These are phyloP conservation scores for Fusarium domesticum DNA, from an alignment of 2,329 filamentous ascomycete genomes.

Conservation along the genomic window DNA sequence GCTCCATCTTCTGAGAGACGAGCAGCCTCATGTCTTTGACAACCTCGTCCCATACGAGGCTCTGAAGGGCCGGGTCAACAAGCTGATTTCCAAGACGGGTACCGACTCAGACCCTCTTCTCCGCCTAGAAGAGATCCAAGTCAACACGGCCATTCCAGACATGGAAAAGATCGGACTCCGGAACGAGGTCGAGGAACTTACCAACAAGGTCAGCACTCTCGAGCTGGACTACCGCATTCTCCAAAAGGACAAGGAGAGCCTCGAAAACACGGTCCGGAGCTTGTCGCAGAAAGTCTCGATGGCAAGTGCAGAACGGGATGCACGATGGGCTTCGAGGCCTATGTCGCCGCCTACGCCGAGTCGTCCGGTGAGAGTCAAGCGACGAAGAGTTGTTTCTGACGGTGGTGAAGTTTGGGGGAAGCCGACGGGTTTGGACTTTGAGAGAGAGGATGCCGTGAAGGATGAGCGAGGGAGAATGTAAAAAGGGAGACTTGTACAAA, in stretches of 20 bases:
- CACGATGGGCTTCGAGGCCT: not conserved
- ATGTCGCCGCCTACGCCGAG: not conserved
- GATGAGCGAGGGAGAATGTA: not conserved
- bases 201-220: not conserved
- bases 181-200: not conserved
- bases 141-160: not conserved
- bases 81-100: not conserved
- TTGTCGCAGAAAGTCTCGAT: not conserved
- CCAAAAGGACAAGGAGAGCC: not conserved
- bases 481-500: too few relatives aligned
- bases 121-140: not conserved
- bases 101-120: not conserved
- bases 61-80: not conserved
- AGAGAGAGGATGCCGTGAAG: not conserved
- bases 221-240: not conserved
- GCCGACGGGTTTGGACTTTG: not conserved
- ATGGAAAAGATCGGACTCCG: not conserved
- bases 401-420: not conserved
- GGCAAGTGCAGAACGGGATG: not conserved
- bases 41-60: not conserved
- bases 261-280: not conserved
- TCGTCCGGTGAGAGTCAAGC: not conserved
- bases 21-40: not conserved
- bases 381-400: not conserved
- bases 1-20: not conserved